Base-by-base conservation (phyloP, 2,329 filamentous ascomycete species). In the Xylaria sp. region DNA sequence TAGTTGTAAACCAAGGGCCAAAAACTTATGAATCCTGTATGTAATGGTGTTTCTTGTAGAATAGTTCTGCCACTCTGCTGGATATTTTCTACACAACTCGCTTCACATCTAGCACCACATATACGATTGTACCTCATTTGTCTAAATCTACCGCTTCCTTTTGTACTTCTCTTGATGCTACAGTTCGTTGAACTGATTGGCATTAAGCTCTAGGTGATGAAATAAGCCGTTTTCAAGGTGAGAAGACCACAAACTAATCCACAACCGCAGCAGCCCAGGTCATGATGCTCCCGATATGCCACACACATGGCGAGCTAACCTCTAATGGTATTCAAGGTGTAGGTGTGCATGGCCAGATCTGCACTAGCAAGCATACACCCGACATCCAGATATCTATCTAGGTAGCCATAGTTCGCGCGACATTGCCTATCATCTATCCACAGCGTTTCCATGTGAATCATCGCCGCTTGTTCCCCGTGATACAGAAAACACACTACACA, bases 401-500 rank as follows among this genome's bases (percentile, higher is more conserved):
- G n/a, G 20, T 25, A 22, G 44, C 13, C 15, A 29, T 63, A 44
- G 63, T 62, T 61, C 61, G 66, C 64, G 47, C 63, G 25, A 67
- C 60, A 36, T 57, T 15, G 36, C 49, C 54, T 36, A 61, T n/a
- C 27, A 57, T 15, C 31, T 7, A 45, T 69, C 56, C 45, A 54
- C 51, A 22, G 47, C 27, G 13, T 61, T 57, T 27, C n/a, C 45
- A 42, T 49, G 53, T 39, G 29, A 53, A 61, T 51, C 50, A 42
- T 61, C 55, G 55, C 42, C 29, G 39, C 31, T 44, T 31, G 25
- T 53, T 9, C 44, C 53, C 42, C 53, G 58, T 59, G 42, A 60
- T 51, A 61, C 63, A 39, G 4, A 29, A 50, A 44, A 38, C 42
- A 51, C 25, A 42, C 7, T 50, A 42, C 31, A 47, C n/a, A 56